Evolutionary conservation across 2,329 filamentous ascomycete genomes (phyloP).

Genomic region (Hypomyces perniciosus): DNA sequence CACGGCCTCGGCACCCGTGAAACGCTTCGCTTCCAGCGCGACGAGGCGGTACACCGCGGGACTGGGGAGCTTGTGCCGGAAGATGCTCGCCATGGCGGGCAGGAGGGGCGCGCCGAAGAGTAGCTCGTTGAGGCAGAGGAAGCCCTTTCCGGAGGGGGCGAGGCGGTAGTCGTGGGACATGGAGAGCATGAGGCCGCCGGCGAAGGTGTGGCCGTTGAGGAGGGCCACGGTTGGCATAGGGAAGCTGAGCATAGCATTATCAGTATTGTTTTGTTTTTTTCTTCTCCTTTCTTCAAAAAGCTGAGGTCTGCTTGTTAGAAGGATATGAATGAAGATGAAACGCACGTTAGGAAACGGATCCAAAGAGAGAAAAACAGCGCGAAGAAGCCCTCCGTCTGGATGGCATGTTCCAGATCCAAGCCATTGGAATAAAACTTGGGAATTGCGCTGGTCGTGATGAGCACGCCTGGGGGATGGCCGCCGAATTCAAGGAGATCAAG

Average conservation of each 20-base stretch:
- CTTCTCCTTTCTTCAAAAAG: not conserved
- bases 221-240: constrained; percentile 80
- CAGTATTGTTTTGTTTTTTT: not conserved
- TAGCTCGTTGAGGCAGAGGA: constrained; percentile 73
- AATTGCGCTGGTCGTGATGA: constrained; percentile 70
- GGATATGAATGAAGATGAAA: not conserved
- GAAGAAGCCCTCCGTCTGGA: constrained; percentile 55
- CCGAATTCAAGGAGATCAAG: constrained; percentile 69
- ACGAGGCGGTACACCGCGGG: constrained; percentile 52
- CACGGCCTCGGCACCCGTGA: constrained; percentile 56
- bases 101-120: constrained; percentile 72
- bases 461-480: constrained; percentile 59
- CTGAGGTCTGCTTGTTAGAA: not conserved
- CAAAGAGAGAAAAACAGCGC: constrained; percentile 60
- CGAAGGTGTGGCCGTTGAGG: constrained; percentile 75
- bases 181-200: constrained; percentile 73
- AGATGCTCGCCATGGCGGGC: constrained; percentile 67
- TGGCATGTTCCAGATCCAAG: constrained; percentile 67
- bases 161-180: constrained; percentile 82
- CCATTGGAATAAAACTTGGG: constrained; percentile 80
- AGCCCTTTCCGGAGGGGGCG: constrained; percentile 65
- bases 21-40: constrained; percentile 68
- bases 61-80: constrained; percentile 60
- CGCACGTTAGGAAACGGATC: constrained; percentile 45
- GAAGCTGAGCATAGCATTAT: constrained; percentile 35